Conservation (phyloP, 129 eudicot species). For the Scalesia atractyloides region DNA sequence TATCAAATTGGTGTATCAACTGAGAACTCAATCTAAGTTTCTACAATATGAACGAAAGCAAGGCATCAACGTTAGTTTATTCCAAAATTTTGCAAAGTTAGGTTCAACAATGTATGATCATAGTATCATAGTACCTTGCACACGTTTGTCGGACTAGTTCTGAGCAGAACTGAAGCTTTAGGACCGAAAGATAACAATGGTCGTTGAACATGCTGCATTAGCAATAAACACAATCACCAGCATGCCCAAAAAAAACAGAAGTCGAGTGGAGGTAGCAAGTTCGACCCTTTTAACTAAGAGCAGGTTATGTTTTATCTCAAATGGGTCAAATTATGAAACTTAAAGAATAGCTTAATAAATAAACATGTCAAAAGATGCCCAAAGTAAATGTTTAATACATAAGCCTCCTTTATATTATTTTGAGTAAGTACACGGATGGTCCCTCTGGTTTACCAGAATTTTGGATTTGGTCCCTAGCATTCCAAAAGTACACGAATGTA, state of each 20-base stretch:
- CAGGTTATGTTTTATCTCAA: background rate
- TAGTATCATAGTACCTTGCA: constrained; percentile 61
- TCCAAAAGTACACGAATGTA: too few relatives aligned
- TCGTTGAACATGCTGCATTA: constrained; percentile 93
- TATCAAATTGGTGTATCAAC: constrained; percentile 64
- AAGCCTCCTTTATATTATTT: background rate
- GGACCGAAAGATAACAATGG: constrained; percentile 95
- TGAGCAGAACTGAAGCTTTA: constrained; percentile 80
- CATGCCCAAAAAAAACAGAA: background rate
- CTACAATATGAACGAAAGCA: constrained; percentile 40
- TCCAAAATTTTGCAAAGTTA: background rate
- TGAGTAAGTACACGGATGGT: too few relatives aligned
- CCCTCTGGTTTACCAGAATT: too few relatives aligned
- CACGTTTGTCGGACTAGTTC: constrained; percentile 72
- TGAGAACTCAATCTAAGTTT: constrained; percentile 73
- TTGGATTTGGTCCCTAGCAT: too few relatives aligned
- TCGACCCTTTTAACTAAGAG: background rate
- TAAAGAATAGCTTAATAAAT: background rate
- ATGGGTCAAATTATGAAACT: background rate
- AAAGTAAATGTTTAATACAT: background rate
- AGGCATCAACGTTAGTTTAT: constrained; percentile 12
- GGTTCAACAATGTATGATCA: constrained; percentile 6
- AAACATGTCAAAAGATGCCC: background rate
- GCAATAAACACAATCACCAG: constrained; percentile 11
- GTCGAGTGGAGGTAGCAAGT: background rate